Percentiles rank a stretch among this genome's conserved stretches.
phyloP scores from a whole-genome alignment of 305 asterid genomes.

The Fraxinus sp. region DNA sequence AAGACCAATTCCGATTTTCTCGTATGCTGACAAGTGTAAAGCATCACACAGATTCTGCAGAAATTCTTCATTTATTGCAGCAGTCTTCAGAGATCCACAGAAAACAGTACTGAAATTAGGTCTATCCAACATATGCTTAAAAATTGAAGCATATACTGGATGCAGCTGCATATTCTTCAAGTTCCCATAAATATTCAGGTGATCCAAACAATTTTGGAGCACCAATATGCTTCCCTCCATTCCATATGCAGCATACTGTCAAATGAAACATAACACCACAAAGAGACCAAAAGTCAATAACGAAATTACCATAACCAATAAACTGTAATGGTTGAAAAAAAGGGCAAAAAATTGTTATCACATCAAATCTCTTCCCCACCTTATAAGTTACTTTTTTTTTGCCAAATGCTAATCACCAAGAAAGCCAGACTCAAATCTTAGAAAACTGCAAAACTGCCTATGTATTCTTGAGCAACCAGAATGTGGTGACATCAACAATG shows the following conservation, averaged over 20 bases:
- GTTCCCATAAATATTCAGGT: slow-evolving; percentile 55
- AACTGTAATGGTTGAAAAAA: not conserved
- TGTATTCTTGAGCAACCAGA: not conserved
- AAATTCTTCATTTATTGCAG: slow-evolving; percentile 60
- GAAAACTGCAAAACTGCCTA: not conserved
- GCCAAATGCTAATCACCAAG: slow-evolving; percentile 2
- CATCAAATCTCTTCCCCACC: not conserved
- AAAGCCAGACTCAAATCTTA: not conserved
- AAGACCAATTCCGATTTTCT: slow-evolving; percentile 83
- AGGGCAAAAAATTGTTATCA: not conserved
- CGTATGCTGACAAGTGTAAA: slow-evolving; percentile 55
- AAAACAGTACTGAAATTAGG: slow-evolving; percentile 78
- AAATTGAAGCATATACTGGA: slow-evolving; percentile 63
- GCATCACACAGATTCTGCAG: slow-evolving; percentile 61
- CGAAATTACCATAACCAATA: not conserved
- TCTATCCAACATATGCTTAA: slow-evolving; percentile 66
- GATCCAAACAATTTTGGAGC: slow-evolving; percentile 68
- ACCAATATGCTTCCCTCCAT: slow-evolving; percentile 74
- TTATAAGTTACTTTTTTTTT: not conserved
- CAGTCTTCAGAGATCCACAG: slow-evolving; percentile 58
- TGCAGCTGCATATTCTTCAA: slow-evolving; percentile 57
- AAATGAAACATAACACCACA: slow-evolving; percentile 22
- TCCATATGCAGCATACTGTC: slow-evolving; percentile 62
- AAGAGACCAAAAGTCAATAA: slow-evolving; percentile 11
- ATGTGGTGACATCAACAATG: not conserved